phyloP scores from a whole-genome alignment of 169 alveolate species.

The Nephromyces sp. region DNA sequence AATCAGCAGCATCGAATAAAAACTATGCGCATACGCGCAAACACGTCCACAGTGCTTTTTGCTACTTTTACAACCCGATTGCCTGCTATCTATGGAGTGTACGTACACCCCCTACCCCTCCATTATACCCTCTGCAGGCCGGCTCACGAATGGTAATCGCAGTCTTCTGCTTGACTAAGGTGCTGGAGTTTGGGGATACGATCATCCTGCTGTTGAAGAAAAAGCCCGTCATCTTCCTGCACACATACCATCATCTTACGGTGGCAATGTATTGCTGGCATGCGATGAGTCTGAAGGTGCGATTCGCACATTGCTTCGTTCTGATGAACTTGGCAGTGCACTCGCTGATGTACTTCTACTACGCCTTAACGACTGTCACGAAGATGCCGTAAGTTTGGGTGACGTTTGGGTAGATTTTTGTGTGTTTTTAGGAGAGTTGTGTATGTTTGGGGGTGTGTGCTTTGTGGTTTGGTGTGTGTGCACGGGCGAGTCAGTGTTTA shows the following conservation, averaged over 20 bases:
- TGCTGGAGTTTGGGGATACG: conserved; percentile 55
- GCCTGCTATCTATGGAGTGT: conserved; percentile 14
- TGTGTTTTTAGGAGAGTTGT: conserved; percentile 20
- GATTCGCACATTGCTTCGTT: conserved; percentile 54
- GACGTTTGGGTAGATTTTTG: conserved; percentile 9
- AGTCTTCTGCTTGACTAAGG: conserved; percentile 46
- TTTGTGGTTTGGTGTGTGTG: conserved; percentile 20
- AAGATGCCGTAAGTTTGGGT: conserved; percentile 11
- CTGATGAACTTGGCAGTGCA: conserved; percentile 47
- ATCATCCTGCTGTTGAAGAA: conserved; percentile 39
- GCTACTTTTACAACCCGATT: conserved; percentile 14
- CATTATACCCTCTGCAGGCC: background rate
- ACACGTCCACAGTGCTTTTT: background rate
- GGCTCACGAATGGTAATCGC: conserved; percentile 46
- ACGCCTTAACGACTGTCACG: conserved; percentile 35
- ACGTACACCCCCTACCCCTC: background rate
- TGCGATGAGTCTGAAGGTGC: conserved; percentile 43
- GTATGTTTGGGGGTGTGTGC: conserved; percentile 29
- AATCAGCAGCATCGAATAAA: background rate
- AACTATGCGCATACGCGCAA: background rate
- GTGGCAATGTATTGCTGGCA: conserved; percentile 53
- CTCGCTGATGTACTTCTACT: conserved; percentile 53
- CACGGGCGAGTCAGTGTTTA: background rate
- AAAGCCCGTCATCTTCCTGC: conserved; percentile 47
- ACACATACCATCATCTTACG: conserved; percentile 51